Percentiles rank a stretch among this genome's conserved stretches.
These are phyloP conservation scores for Wickerhamiella allomyrinae DNA, from an alignment of 805 yeast species.

Conservation along the genomic window DNA sequence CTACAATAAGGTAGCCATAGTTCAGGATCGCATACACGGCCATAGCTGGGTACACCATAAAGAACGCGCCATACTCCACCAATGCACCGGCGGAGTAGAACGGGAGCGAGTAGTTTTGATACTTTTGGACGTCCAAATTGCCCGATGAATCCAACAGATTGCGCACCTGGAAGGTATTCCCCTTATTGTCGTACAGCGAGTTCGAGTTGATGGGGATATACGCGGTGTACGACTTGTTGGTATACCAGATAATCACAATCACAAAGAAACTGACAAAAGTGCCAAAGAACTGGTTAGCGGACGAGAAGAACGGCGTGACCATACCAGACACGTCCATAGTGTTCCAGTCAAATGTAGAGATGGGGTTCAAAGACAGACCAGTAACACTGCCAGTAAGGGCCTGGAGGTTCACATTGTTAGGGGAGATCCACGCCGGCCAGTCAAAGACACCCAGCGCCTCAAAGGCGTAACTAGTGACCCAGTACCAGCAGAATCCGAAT, in stretches of 20 bases:
- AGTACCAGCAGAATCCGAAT: constrained; percentile 40
- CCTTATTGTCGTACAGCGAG: constrained; percentile 33
- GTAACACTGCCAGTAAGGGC: constrained; percentile 44
- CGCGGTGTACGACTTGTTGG: constrained; percentile 37
- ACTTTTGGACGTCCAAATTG: constrained; percentile 31
- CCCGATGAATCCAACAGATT: constrained; percentile 32
- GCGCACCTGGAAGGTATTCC: constrained; percentile 33
- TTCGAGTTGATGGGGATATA: constrained; percentile 39
- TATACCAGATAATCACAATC: constrained; percentile 27
- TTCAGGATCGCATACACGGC: constrained; percentile 33
- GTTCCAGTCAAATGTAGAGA: constrained; percentile 35
- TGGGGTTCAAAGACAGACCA: constrained; percentile 33
- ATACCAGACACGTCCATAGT: constrained; percentile 24
- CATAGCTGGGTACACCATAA: constrained; percentile 41
- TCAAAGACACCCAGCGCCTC: constrained; percentile 47
- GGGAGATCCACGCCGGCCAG: constrained; percentile 46
- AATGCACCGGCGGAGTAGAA: constrained; percentile 47
- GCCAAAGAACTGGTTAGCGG: constrained; percentile 25
- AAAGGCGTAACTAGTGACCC: constrained; percentile 58
- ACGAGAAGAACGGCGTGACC: constrained; percentile 32
- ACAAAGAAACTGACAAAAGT: constrained; percentile 23
- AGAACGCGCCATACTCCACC: constrained; percentile 41
- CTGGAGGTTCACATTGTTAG: constrained; percentile 42
- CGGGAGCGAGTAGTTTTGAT: constrained; percentile 45
- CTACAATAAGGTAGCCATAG: constrained; percentile 33